Conservation (phyloP, 164 flowering plant genomes). For the Stephania japonica region DNA sequence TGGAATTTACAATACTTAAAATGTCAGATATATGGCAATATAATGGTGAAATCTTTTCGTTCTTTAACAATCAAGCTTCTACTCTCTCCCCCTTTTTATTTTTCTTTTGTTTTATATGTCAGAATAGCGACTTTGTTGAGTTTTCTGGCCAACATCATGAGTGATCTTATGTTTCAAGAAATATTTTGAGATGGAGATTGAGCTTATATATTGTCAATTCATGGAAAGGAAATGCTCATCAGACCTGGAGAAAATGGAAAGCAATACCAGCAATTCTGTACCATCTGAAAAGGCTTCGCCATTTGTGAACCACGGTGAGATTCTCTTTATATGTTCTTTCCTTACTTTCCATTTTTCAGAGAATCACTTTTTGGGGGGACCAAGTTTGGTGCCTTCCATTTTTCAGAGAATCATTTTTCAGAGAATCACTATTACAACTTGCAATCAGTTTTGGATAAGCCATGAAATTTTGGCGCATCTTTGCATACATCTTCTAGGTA, state of each 20-base stretch:
- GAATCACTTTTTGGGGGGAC: neutral
- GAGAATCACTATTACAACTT: neutral
- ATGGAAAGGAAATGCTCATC: constrained; percentile 25
- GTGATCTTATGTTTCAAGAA: neutral
- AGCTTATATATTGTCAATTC: neutral
- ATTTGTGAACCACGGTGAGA: constrained; percentile 39
- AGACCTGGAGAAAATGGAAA: constrained; percentile 21
- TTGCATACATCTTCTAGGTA: neutral
- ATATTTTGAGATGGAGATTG: constrained; percentile 3
- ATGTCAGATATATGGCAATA: neutral
- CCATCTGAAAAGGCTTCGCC: constrained; percentile 19
- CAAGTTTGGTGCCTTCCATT: neutral
- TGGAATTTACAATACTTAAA: neutral
- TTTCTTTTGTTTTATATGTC: neutral
- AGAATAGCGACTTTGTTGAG: neutral
- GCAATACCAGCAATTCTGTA: constrained; percentile 16
- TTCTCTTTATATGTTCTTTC: neutral
- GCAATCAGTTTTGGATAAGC: neutral
- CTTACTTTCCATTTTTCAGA: neutral
- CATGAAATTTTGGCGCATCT: neutral
- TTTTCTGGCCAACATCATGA: neutral
- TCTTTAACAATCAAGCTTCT: neutral
- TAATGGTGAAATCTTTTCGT: neutral
- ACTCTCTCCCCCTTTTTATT: neutral
- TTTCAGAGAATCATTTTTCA: no score